Evolutionary conservation across 345 rosid genomes (phyloP).

Genomic region (Isatis tinctoria): DNA sequence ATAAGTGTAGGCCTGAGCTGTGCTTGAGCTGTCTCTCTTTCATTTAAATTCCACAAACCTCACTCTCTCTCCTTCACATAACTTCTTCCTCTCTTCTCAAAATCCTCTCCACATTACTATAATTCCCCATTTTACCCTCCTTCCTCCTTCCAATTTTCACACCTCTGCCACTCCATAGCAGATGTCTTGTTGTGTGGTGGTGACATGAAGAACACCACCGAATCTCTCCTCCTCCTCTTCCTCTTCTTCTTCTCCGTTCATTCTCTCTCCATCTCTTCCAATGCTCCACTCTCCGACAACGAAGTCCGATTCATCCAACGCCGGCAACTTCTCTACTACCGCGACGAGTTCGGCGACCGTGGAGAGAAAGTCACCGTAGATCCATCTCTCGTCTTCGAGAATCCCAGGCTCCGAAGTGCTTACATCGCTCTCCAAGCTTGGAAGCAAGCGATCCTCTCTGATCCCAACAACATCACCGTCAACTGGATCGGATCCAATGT

Average conservation of each 20-base stretch:
- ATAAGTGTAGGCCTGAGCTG: conserved; percentile 60
- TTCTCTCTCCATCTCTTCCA: conserved; percentile 34
- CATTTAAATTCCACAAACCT: conserved; percentile 18
- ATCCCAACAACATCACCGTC: conserved; percentile 56
- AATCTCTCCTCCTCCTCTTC: conserved; percentile 25
- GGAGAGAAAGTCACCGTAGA: conserved; percentile 75
- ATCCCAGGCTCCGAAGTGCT: conserved; percentile 52
- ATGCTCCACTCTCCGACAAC: conserved; percentile 52
- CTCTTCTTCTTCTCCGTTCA: conserved; percentile 24
- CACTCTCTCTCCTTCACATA: conserved; percentile 16
- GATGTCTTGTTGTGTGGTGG: conserved; percentile 57
- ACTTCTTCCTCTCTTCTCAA: neutral
- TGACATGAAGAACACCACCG: conserved; percentile 76
- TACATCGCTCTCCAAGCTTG: conserved; percentile 84
- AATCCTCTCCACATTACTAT: neutral
- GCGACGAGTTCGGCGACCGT: conserved; percentile 83
- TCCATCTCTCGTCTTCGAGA: conserved; percentile 61
- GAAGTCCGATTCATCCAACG: conserved; percentile 61
- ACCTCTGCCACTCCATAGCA: conserved; percentile 30
- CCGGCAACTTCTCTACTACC: conserved; percentile 90
- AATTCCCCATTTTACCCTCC: conserved; percentile 18
- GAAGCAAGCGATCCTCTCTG: conserved; percentile 83
- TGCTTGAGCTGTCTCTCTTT: conserved; percentile 71
- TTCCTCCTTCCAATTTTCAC: conserved; percentile 3
- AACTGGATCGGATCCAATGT: conserved; percentile 73